A percentile compares a stretch with the other conserved stretches of the same genome.
Conservation (phyloP, 1,284 basidiomycete species). For the Naganishia albida region DNA sequence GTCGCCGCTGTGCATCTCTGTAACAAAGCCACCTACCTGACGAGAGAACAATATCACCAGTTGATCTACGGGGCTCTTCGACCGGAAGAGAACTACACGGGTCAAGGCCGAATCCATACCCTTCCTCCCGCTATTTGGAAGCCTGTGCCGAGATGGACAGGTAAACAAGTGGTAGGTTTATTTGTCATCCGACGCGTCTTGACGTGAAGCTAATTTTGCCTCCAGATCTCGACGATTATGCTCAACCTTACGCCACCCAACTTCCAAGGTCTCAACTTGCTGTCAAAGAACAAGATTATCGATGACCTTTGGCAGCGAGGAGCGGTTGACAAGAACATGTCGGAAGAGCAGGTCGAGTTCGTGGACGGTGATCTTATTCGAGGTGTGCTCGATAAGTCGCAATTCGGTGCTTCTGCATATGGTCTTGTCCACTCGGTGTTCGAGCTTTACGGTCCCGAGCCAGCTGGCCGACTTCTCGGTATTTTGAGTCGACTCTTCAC, state of each 20-base stretch:
- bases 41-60: constrained; percentile 94
- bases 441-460: constrained; percentile 91
- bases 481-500: constrained; percentile 93
- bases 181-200: not conserved
- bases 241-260: constrained; percentile 85
- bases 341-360: constrained; percentile 86
- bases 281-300: constrained; percentile 82
- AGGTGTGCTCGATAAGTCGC: constrained; percentile 94
- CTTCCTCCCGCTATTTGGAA: constrained; percentile 90
- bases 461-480: constrained; percentile 87
- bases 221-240: constrained; percentile 84
- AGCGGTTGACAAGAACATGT: constrained; percentile 53
- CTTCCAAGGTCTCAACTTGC: constrained; percentile 80
- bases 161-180: constrained; percentile 86
- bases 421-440: constrained; percentile 98
- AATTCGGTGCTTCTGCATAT: constrained; percentile 93
- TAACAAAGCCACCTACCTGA: constrained; percentile 90
- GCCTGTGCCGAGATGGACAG: constrained; percentile 90
- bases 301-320: constrained; percentile 72
- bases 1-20: constrained; percentile 99
- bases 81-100: constrained; percentile 77
- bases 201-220: not conserved
- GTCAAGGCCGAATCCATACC: constrained; percentile 71
- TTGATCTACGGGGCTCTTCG: constrained; percentile 91
- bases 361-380: constrained; percentile 89